Evolutionary conservation across 129 eudicot genomes (phyloP), one percentile per base, ranked within the genome.

Genomic region (Escallonia rubra): DNA sequence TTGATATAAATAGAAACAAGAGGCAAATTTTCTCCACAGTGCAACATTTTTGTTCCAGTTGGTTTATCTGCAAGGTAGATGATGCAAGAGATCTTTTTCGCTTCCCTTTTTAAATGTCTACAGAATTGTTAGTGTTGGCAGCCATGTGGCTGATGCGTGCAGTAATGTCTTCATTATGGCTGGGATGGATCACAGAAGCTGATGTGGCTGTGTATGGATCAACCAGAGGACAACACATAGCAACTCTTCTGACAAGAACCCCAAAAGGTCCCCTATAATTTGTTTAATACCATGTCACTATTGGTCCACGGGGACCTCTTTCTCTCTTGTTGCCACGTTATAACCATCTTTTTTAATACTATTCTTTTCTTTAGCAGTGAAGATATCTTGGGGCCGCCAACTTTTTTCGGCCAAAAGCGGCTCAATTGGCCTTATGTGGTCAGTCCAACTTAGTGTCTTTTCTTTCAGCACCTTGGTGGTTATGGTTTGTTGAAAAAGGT

Each of bases 71-170:
- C 47, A 13, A 53, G 64, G 58, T 64, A 44, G 43, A 14, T 57
- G 65, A 72, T 63, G 76, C 15, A 41, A 56, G 55, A 63, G 76
- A 73, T 64, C 14, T 43, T 15, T 38, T 40, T 9, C 14, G 12
- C 7, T 55, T 65, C 14, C n/a, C 40, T 13, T 73, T 73, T 56
- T 6, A 5, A 47, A 47, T 5, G 51, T 23, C 34, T 23, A 23
- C 34, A 23, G 45, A 12, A 23, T 57, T 67, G 10, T 64, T 13
- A 48, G 41, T 47, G 67, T 68, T 50, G 65, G 39, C 65, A 68
- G 54, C 23, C 70, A 65, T 75, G 74, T 65, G 58, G 70, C 63
- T 74, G 74, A 68, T 52, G 55, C 61, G 68, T 60, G 73, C 68
- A 57, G n/a, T 61, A 71, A 57, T 69, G 69, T 61, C 43, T 67